Conservation (phyloP, 805 yeast species). For the Metschnikowia drakensbergensis region DNA sequence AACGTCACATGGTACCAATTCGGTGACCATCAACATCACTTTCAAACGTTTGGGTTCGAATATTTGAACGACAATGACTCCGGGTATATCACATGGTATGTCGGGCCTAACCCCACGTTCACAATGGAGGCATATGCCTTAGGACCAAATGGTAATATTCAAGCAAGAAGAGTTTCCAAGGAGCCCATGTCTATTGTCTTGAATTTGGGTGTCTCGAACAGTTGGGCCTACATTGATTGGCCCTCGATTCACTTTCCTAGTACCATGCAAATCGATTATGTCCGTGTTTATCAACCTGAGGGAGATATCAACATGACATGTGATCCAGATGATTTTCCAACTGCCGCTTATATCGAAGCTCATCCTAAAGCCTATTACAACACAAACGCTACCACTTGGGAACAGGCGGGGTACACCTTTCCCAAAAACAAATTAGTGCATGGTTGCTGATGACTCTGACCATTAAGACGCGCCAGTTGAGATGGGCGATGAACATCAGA, state of each 20-base stretch:
- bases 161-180: slow-evolving; percentile 72
- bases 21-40: slow-evolving; percentile 18
- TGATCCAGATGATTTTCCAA: slow-evolving; percentile 84
- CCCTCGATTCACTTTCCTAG: slow-evolving; percentile 73
- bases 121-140: slow-evolving; percentile 71
- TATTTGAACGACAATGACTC: slow-evolving; percentile 27
- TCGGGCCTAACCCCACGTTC: slow-evolving; percentile 53
- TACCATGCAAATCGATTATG: slow-evolving; percentile 73
- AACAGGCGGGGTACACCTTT: slow-evolving; percentile 57
- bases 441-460: slow-evolving; percentile 6
- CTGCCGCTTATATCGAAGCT: slow-evolving; percentile 70
- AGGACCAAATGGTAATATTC: slow-evolving; percentile 88
- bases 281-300: slow-evolving; percentile 86
- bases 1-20: slow-evolving; percentile 36
- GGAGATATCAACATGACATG: slow-evolving; percentile 63
- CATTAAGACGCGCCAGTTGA: not conserved
- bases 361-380: slow-evolving; percentile 70
- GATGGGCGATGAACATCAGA: not conserved
- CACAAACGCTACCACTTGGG: slow-evolving; percentile 72
- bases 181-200: slow-evolving; percentile 91
- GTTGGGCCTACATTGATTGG: slow-evolving; percentile 96
- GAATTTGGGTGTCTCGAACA: slow-evolving; percentile 86
- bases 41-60: slow-evolving; percentile 36
- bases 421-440: slow-evolving; percentile 34
- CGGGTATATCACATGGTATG: slow-evolving; percentile 34